Evolutionary conservation across 345 rosid genomes (phyloP), one percentile per base, ranked within the genome.

Genomic region (Camelina hispida): DNA sequence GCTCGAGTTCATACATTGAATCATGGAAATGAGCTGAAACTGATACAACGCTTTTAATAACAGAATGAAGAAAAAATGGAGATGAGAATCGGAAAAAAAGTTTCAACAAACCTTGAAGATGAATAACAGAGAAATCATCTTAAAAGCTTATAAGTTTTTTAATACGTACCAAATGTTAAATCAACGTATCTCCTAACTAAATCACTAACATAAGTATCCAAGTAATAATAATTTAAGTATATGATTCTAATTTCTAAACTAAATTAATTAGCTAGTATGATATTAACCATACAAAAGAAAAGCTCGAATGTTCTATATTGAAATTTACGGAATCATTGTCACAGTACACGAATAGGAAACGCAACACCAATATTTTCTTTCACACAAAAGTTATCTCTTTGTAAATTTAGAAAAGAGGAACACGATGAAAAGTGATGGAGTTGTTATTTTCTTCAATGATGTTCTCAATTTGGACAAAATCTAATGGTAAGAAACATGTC

Each of bases 401-500:
- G 74, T 61, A 53, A 76, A 59, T 40, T 15, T 15, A 68, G 50
- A 54, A 53, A 50, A 58, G 52, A 74, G 16, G 68, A 68, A 68
- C 79, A 75, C 73, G 68, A 64, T 71, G 62, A 65, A 77, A 70
- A 71, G 72, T 77, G 68, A 71, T 25, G 23, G 46, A 38, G 25
- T 55, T 65, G 57, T 66, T 46, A 64, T 48, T 18, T 57, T 57
- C 46, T 10, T 65, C 76, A 77, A 63, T 48, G 81, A 71, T 65
- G 68, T 78, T 58, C 22, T 58, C 56, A 71, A 65, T 76, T 71
- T 66, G 53, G 72, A 60, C 78, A 72, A 17, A 67, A 78, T 66
- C 69, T 72, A 66, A 67, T 66, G 59, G 77, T 66, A 72, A 67
- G 69, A 78, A 78, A 78, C 81, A 78, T 78, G 81, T 78, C 78